These are phyloP conservation scores for Suillus sp. DNA, from an alignment of 768 basidiomycete species.

Conservation along the genomic window DNA sequence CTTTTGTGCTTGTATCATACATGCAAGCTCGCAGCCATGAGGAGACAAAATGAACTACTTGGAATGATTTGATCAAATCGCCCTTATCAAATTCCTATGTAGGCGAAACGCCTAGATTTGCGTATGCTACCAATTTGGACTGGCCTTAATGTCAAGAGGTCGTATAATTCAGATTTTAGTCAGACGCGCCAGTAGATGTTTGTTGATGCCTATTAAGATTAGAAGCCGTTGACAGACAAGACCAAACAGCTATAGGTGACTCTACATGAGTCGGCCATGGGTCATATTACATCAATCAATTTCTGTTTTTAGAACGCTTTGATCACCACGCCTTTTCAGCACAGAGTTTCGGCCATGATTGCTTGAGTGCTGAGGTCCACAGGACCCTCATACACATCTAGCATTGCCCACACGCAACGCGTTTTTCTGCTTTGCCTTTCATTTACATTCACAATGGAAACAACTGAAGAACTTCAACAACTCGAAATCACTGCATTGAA, in stretches of 20 bases:
- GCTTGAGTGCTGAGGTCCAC: slow-evolving; percentile 77
- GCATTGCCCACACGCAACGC: slow-evolving; percentile 39
- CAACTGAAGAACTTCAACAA: slow-evolving; percentile 65
- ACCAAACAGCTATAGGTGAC: not conserved
- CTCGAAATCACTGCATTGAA: slow-evolving; percentile 77
- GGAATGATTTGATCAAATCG: too few species aligned
- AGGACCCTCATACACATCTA: slow-evolving; percentile 64
- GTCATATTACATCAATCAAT: slow-evolving; percentile 1
- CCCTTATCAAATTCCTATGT: not conserved
- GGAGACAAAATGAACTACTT: too few species aligned
- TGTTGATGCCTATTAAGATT: slow-evolving; percentile 3
- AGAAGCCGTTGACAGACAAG: not conserved
- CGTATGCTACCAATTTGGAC: not conserved
- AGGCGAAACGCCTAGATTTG: not conserved
- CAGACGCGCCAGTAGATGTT: not conserved
- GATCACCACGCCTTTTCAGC: slow-evolving; percentile 11
- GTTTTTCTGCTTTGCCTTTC: slow-evolving; percentile 21
- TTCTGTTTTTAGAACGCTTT: slow-evolving; percentile 1
- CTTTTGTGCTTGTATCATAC: too few species aligned
- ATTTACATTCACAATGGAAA: slow-evolving; percentile 56
- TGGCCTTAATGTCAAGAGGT: not conserved
- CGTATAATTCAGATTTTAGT: not conserved
- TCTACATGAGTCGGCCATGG: not conserved
- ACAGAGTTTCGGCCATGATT: slow-evolving; percentile 48
- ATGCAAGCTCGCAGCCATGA: not conserved